Conservation (phyloP, 2,329 filamentous ascomycete genomes). For the Calonectria pauciramosa region DNA sequence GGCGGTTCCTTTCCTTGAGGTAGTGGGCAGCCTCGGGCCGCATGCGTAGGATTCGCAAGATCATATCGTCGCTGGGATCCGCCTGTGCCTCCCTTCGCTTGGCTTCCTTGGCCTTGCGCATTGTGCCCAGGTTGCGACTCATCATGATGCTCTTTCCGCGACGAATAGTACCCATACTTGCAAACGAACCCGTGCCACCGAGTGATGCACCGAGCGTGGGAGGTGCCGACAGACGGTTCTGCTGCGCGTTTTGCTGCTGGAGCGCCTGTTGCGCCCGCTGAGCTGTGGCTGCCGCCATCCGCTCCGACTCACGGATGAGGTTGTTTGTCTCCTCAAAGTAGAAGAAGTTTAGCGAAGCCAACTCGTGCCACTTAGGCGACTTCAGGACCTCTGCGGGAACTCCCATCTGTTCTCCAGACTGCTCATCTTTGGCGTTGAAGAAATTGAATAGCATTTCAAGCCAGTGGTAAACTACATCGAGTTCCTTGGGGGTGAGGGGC, state of each 20-base stretch:
- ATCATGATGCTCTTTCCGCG: slow-evolving; percentile 90
- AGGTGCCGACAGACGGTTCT: slow-evolving; percentile 80
- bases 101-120: slow-evolving; percentile 95
- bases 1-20: slow-evolving; percentile 89
- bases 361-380: slow-evolving; percentile 97
- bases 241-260: slow-evolving; percentile 59
- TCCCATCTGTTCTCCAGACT: slow-evolving; percentile 83
- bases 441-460: slow-evolving; percentile 91
- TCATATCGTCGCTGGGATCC: slow-evolving; percentile 98
- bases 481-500: slow-evolving; percentile 86
- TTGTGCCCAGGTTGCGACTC: slow-evolving; percentile 92
- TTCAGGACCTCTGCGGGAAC: slow-evolving; percentile 93
- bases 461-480: slow-evolving; percentile 97
- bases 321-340: slow-evolving; percentile 95
- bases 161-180: slow-evolving; percentile 78
- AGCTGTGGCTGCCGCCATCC: slow-evolving; percentile 91
- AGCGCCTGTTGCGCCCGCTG: slow-evolving; percentile 80
- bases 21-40: slow-evolving; percentile 90
- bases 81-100: slow-evolving; percentile 96
- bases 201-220: slow-evolving; percentile 57
- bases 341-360: slow-evolving; percentile 97
- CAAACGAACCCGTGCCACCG: slow-evolving; percentile 59
- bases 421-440: slow-evolving; percentile 93
- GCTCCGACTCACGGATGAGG: slow-evolving; percentile 93
- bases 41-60: slow-evolving; percentile 94